Conservation (phyloP, 179 eudicot genomes). For the Camellia oleifera region DNA sequence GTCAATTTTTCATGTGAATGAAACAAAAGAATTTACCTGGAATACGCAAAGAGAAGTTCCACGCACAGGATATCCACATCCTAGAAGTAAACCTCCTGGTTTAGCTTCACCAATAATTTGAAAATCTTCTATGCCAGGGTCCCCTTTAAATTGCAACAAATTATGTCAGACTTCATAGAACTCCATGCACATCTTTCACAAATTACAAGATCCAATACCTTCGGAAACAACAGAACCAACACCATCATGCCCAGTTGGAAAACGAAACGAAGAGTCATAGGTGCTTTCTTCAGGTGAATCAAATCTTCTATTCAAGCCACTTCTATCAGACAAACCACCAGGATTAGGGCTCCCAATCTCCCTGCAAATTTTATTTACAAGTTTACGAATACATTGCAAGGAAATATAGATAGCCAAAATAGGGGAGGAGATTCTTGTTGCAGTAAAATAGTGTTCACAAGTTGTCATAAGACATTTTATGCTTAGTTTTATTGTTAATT, state of each 20-base stretch:
- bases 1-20: constrained; percentile 11
- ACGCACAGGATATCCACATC: constrained; percentile 77
- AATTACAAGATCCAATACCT: constrained; percentile 27
- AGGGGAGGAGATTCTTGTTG: background rate
- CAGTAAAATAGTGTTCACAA: background rate
- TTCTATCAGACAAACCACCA: constrained; percentile 20
- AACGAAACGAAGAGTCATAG: constrained; percentile 22
- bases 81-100: constrained; percentile 76
- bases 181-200: background rate
- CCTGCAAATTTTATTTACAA: constrained; percentile 16
- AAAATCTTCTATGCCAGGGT: constrained; percentile 84
- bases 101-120: constrained; percentile 87
- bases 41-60: constrained; percentile 89
- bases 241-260: constrained; percentile 25
- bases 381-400: background rate
- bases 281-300: constrained; percentile 35
- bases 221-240: constrained; percentile 26
- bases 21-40: constrained; percentile 52
- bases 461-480: too few relatives aligned
- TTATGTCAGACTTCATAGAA: constrained; percentile 13
- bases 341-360: constrained; percentile 11
- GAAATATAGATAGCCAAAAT: background rate
- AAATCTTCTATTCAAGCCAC: constrained; percentile 19
- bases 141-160: constrained; percentile 40
- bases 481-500: too few relatives aligned